Conservation (phyloP, 1,139 yeast species). For the Geotrichum candidum region DNA sequence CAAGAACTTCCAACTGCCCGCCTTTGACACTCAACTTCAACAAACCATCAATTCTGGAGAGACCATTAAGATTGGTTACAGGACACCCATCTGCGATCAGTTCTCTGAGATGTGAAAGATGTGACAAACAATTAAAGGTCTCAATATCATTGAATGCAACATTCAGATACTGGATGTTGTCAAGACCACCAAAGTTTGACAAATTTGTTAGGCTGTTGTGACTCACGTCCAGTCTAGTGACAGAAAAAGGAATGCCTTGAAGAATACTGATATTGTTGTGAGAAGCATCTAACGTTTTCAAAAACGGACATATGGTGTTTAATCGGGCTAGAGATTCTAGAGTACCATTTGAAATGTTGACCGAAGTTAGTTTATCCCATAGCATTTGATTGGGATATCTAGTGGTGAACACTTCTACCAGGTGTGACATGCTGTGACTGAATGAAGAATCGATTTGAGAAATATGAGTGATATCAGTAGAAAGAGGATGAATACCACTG, state of each 20-base stretch:
- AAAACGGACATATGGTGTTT: constrained; percentile 35
- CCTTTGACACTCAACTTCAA: constrained; percentile 27
- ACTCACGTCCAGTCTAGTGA: constrained; percentile 29
- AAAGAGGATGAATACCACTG: not conserved
- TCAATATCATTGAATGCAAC: constrained; percentile 32
- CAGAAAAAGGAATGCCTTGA: constrained; percentile 34
- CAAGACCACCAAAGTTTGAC: constrained; percentile 29
- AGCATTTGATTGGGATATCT: constrained; percentile 31
- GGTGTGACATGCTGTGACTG: constrained; percentile 19
- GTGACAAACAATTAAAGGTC: constrained; percentile 31
- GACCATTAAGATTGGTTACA: constrained; percentile 9
- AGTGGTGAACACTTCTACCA: constrained; percentile 34
- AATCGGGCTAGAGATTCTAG: constrained; percentile 33
- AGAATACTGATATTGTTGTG: constrained; percentile 33
- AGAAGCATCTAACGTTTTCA: constrained; percentile 31
- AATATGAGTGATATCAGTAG: constrained; percentile 26
- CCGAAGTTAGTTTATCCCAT: constrained; percentile 35
- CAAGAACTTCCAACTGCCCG: constrained; percentile 22
- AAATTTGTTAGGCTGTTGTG: constrained; percentile 33
- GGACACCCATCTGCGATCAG: constrained; percentile 19
- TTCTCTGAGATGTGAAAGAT: constrained; percentile 30
- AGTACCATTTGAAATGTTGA: constrained; percentile 31
- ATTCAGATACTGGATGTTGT: constrained; percentile 32
- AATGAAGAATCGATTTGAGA: constrained; percentile 30
- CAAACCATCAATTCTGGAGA: constrained; percentile 29